Evolutionary conservation across 345 rosid species (phyloP).

Genomic region (Pistacia vera): DNA sequence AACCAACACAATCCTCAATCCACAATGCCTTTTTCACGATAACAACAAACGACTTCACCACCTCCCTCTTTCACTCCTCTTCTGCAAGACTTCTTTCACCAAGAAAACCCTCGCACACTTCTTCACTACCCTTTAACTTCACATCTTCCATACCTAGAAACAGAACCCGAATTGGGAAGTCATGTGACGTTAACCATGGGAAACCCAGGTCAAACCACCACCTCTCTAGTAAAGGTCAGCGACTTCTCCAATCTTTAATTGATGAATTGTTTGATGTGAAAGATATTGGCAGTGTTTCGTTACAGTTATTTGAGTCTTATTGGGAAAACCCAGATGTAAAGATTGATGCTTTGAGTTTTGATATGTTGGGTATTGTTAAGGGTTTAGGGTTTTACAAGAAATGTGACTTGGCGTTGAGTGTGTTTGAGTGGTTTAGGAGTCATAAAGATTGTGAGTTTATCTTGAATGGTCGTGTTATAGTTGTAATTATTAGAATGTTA

Average conservation of each 20-base stretch:
- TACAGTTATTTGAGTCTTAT: constrained; percentile 37
- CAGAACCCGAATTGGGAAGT: constrained; percentile 65
- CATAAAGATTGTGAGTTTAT: constrained; percentile 39
- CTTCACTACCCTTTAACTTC: not conserved
- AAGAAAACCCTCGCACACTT: not conserved
- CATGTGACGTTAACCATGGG: constrained; percentile 69
- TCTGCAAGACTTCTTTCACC: constrained; percentile 42
- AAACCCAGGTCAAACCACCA: constrained; percentile 71
- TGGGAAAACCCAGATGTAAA: constrained; percentile 44
- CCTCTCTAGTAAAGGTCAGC: constrained; percentile 69
- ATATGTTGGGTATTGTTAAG: constrained; percentile 67
- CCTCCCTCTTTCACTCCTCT: constrained; percentile 38
- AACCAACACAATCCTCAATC: constrained; percentile 24
- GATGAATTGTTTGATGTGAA: constrained; percentile 55
- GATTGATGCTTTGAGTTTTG: constrained; percentile 34
- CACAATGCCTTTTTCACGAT: constrained; percentile 20
- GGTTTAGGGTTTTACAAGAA: constrained; percentile 79
- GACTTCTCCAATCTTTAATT: constrained; percentile 49
- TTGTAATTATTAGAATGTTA: constrained; percentile 64
- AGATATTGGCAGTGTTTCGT: constrained; percentile 39
- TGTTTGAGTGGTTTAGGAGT: constrained; percentile 76
- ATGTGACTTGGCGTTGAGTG: constrained; percentile 58
- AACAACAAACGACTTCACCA: constrained; percentile 11
- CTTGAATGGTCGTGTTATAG: constrained; percentile 59
- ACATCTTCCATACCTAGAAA: constrained; percentile 27